A percentile compares a stretch with the other conserved stretches of the same genome.
Evolutionary conservation across 352 stramenopile species (phyloP).

Genomic region (Stramenopiles sp.): DNA sequence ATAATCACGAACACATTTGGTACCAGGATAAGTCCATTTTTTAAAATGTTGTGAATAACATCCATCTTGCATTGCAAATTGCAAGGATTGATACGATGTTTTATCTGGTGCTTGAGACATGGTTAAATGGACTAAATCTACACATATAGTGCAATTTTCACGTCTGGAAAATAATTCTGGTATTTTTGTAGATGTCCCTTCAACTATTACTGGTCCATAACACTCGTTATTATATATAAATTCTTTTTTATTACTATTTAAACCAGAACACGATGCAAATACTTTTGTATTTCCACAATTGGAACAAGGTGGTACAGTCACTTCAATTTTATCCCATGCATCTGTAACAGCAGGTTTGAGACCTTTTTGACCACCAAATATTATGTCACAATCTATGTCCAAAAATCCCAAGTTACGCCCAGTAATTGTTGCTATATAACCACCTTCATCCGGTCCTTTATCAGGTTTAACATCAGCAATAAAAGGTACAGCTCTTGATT

Average conservation of each 20-base stretch:
- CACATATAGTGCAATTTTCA: not conserved
- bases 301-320: not conserved
- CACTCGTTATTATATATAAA: not conserved
- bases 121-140: not conserved
- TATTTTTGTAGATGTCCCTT: not conserved
- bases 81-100: not conserved
- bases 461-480: not conserved
- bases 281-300: not conserved
- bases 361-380: not conserved
- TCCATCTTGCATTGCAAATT: not conserved
- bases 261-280: not conserved
- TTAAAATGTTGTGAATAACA: not conserved
- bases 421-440: not conserved
- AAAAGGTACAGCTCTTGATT: not conserved
- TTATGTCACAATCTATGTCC: not conserved
- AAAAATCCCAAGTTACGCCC: not conserved
- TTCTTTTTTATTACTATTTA: not conserved
- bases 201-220: not conserved
- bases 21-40: not conserved
- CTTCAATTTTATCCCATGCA: slow-evolving; percentile 1
- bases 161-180: not conserved
- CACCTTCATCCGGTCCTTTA: not conserved
- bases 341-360: not conserved
- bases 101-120: not conserved
- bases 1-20: not conserved